Base-by-base conservation (phyloP, 345 rosid genomes). In the Bretschneidera sinensis region DNA sequence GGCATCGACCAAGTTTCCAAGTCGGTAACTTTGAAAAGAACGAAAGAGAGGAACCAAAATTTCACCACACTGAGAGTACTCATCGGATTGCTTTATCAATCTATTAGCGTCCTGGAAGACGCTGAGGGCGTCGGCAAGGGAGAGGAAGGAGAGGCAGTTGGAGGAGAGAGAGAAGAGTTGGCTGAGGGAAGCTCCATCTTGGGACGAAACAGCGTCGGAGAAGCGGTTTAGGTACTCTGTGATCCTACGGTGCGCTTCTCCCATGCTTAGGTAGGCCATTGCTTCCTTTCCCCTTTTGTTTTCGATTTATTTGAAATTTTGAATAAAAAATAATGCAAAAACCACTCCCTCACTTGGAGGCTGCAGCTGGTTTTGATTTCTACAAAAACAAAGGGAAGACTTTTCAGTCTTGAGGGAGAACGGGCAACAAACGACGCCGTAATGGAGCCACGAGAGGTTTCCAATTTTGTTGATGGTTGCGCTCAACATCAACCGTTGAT, bases 51-150 rank as follows among this genome's bases (percentile, higher is more conserved):
- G 92, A 20, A 68, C 67, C 16, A 78, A 52, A 21, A 91, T 82
- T 53, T 94, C 97, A 21, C 80, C 91, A 28, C 70, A 82, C 66
- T 83, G 92, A 34, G 87, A 76, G 80, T 70, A 86, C 61, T 76
- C 74, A 22, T 86, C 95, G 18, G 99, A 84, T 61, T 90, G 91
- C 75, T 80, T 86, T 24, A 90, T 79, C 81, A 91, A 65, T 67
- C 88, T 71, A 62, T 77, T 80, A 43, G 86, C 81, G 52, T 90
- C 99, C 91, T 85, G 89, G 67, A 80, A 78, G 68, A 81, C 62
- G 68, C 78, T 87, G 73, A 94, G 92, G 18, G 97, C 84, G 59
- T 94, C 99, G 62, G 96, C 97, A 56, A 94, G 82, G 70, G 92
- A 71, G 74, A 84, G 80, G 48, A 85, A 87, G 28, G 68, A 31